Percentiles rank a stretch among this genome's conserved stretches.
Conservation (phyloP, 139 green algal genomes). For the Yamagishiella unicocca region DNA sequence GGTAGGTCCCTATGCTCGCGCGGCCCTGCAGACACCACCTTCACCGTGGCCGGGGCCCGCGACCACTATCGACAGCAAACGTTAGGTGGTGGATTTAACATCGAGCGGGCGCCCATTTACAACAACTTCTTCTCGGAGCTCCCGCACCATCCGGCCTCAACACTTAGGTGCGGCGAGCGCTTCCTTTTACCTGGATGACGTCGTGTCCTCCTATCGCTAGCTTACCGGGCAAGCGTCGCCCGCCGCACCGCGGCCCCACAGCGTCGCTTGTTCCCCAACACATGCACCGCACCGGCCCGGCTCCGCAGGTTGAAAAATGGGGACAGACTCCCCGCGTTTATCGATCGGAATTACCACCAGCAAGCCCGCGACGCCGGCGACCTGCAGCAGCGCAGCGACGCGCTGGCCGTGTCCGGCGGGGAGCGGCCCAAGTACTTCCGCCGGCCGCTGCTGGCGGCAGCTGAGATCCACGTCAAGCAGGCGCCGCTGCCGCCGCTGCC, state of each 20-base stretch:
- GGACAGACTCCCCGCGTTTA: constrained; percentile 71
- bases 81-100: constrained; percentile 65
- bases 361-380: constrained; percentile 20
- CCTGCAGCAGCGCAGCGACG: constrained; percentile 2
- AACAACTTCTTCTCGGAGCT: constrained; percentile 79
- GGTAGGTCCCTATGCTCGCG: background rate
- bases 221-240: too few relatives aligned
- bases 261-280: too few relatives aligned
- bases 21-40: constrained; percentile 69
- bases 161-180: constrained; percentile 51
- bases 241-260: too few relatives aligned
- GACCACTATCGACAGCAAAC: constrained; percentile 82
- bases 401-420: constrained; percentile 55
- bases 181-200: too few relatives aligned
- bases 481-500: constrained; percentile 10
- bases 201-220: too few relatives aligned
- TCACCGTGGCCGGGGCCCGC: constrained; percentile 73
- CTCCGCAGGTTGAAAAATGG: constrained; percentile 72
- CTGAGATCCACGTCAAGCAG: constrained; percentile 56
- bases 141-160: constrained; percentile 65
- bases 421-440: constrained; percentile 72
- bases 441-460: constrained; percentile 54
- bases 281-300: too few relatives aligned
- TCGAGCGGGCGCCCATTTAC: constrained; percentile 73
- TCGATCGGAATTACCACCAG: constrained; percentile 69